These are phyloP conservation scores for Trypanosoma platydactyli DNA, from an alignment of 208 protist genomes.

Conservation along the genomic window DNA sequence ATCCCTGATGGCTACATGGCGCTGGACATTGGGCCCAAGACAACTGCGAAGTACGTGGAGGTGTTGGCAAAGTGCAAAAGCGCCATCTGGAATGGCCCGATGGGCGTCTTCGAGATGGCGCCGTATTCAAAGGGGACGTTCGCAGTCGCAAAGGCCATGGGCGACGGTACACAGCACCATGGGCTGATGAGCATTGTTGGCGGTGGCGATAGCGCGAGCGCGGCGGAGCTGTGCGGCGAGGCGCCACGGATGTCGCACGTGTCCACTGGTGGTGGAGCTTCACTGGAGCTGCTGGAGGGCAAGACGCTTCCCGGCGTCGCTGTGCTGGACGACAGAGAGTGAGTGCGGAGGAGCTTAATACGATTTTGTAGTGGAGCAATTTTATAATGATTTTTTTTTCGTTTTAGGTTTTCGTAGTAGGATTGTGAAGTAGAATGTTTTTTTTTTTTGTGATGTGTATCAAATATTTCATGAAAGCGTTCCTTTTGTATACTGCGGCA, in stretches of 20 bases:
- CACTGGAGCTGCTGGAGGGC: constrained; percentile 99
- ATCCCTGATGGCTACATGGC: constrained; percentile 92
- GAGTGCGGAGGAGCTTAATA: too few relatives aligned
- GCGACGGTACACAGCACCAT: constrained; percentile 55
- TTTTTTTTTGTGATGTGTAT: too few relatives aligned
- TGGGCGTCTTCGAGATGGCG: constrained; percentile 98
- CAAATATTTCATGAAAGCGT: too few relatives aligned
- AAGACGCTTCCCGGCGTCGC: constrained; percentile 92
- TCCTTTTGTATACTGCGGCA: too few relatives aligned
- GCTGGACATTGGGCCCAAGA: constrained; percentile 96
- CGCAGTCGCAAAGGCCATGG: constrained; percentile 82
- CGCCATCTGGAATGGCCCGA: constrained; percentile 97
- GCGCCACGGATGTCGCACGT: constrained; percentile 96
- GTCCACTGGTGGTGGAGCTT: constrained; percentile 99
- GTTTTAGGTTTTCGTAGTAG: too few relatives aligned
- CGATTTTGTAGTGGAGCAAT: neutral
- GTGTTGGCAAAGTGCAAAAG: constrained; percentile 88
- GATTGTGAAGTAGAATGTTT: too few relatives aligned
- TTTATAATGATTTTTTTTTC: constrained; percentile 25
- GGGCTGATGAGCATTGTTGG: constrained; percentile 91
- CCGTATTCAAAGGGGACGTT: constrained; percentile 94
- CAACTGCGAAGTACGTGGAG: constrained; percentile 74
- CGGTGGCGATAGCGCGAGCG: constrained; percentile 97
- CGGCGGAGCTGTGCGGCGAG: constrained; percentile 86
- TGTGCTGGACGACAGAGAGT: constrained; percentile 74